phyloP scores from a whole-genome alignment of 495 filamentous ascomycete genomes.

The Podospora tetraspora region DNA sequence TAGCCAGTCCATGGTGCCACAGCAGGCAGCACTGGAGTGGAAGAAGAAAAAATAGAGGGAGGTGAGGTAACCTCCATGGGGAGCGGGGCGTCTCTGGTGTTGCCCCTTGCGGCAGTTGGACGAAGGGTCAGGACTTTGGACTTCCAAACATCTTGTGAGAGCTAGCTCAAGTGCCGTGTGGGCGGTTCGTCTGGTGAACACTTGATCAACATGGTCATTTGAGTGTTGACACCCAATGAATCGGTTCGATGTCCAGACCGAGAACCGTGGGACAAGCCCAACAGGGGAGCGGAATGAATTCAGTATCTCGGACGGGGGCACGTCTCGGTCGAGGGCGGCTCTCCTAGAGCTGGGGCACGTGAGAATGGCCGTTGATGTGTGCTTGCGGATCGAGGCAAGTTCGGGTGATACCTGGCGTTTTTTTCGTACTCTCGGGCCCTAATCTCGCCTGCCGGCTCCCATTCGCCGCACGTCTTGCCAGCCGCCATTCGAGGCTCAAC shows the following conservation, averaged over 20 bases:
- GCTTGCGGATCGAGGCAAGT: neutral
- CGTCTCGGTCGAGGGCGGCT: neutral
- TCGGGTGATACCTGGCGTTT: constrained; percentile 8
- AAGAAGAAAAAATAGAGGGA: neutral
- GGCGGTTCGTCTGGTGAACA: neutral
- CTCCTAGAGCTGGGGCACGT: neutral
- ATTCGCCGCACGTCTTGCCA: constrained; percentile 12
- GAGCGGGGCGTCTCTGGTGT: neutral
- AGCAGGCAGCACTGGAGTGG: constrained; percentile 3
- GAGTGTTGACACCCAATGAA: neutral
- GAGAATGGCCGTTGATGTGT: constrained; percentile 6
- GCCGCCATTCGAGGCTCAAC: constrained; percentile 21
- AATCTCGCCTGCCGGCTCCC: constrained; percentile 8
- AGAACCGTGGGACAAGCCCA: neutral
- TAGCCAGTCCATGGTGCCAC: neutral
- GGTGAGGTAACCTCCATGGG: neutral
- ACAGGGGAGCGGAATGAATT: neutral
- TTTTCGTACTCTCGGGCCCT: neutral
- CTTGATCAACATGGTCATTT: neutral
- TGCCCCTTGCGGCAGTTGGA: neutral
- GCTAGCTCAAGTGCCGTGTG: neutral
- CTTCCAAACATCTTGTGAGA: neutral
- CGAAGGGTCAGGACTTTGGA: neutral
- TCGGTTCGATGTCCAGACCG: neutral
- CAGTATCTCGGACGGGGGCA: neutral